Evolutionary conservation across 306 rosid genomes (phyloP), one percentile per base, ranked within the genome.

Genomic region (Mucuna pruriens): DNA sequence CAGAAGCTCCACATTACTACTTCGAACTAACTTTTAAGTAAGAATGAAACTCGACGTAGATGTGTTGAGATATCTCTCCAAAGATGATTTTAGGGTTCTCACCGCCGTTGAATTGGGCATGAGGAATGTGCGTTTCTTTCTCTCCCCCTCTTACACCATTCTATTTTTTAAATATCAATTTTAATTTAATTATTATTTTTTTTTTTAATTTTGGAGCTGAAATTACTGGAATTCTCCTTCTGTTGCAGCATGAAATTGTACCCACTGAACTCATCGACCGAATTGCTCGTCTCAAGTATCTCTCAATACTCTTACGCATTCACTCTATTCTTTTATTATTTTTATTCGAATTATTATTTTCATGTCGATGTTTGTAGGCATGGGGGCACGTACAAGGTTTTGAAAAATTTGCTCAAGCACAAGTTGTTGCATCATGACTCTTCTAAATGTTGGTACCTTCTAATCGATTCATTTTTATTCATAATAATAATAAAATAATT

Each of bases 1-100:
- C 36, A 10, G 11, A 31, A 33, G 17, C 20, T 63, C 17, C 22
- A 13, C 1, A 16, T 4, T 1, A n/a, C n/a, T n/a, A n/a, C 9
- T 5, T 25, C 7, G 16, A 7, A 62, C 49, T 16, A 2, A 40
- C 11, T 67, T 39, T 6, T 6, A 36, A 9, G 4, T 29, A 12
- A 62, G 48, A 57, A 80, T 94, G 98, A 94, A 92, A 94, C 91
- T 94, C 1, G 93, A 92, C 9, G 97, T 94, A 10, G 86, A 94
- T 62, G 91, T 84, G 15, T 83, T 94, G 88, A 83, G 97, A 86
- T 92, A 91, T 85, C 94, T 92, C 39, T 87, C 97, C 4, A 92
- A 91, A 82, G 97, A 92, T 77, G 98, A 94, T 83, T 94, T 94
- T 80, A 90, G 97, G 93, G 98, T 94, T 81, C 97, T 92, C 25